Evolutionary conservation across 2,329 filamentous ascomycete genomes (phyloP), one percentile per base, ranked within the genome.

Genomic region (Alternaria gaisen): DNA sequence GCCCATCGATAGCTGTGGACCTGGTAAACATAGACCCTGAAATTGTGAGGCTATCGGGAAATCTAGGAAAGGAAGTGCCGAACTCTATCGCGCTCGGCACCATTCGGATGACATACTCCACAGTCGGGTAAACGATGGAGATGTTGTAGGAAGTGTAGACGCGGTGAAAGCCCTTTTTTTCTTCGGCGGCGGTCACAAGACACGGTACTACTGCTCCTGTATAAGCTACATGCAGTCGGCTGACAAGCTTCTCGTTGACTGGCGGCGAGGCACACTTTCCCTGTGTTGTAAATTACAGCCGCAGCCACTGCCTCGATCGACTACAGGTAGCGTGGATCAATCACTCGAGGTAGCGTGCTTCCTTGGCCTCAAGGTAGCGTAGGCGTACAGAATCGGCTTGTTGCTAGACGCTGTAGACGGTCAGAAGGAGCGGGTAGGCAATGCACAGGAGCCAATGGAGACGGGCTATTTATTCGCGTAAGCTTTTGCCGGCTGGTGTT

Each of bases 1-100:
- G 47, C 60, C 59, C 59, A 41, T 38, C 5, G 46, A 50, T 36
- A 51, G 51, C 41, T 59, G 68, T 71, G 70, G 67, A 52, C 52
- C 63, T 56, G 57, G 46, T 44, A 43, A 55, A 63, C 46, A 63
- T 36, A 63, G 67, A 71, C 67, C 66, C 70, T 69, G 67, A 68
- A 56, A 57, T 60, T 63, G 57, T 67, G 61, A 58, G 53, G 62
- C 36, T 46, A 38, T 68, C 69, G 70, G 70, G 63, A 66, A 58
- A 69, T 66, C 54, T 71, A 72, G 71, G 71, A 63, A 68, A 51
- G 55, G 28, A 55, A 63, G 38, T 58, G 60, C 64, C 55, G 61
- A 64, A 7, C 24, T 36, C 20, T 30, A 38, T 34, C 44, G 48
- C n/a, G 41, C 53, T 56, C 63, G 61, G 61, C 53, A 56, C 47